Evolutionary conservation across 2,329 filamentous ascomycete species (phyloP).

Genomic region (Cordyceps javanica): DNA sequence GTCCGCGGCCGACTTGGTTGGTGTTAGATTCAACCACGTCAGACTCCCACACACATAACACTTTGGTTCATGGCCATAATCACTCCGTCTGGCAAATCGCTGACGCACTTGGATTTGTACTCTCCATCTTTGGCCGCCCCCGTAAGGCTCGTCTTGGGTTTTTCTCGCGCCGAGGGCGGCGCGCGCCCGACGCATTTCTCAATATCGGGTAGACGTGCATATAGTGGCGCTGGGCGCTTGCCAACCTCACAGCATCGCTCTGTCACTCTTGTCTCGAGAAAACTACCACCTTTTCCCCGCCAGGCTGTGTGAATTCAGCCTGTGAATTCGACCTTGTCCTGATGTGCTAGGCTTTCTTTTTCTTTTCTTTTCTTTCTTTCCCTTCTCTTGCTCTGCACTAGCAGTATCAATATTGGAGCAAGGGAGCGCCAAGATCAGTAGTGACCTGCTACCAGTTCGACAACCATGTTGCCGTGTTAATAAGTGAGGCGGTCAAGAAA

Average conservation of each 20-base stretch:
- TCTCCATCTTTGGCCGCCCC: neutral
- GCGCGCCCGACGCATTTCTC: neutral
- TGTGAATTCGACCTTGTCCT: neutral
- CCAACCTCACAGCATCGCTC: neutral
- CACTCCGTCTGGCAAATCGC: neutral
- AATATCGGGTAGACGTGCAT: constrained; percentile 9
- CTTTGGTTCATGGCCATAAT: neutral
- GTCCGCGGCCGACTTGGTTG: constrained; percentile 5
- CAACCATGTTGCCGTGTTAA: no score
- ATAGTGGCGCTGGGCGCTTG: constrained; percentile 3
- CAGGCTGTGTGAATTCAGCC: neutral
- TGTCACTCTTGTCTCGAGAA: neutral
- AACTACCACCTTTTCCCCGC: neutral
- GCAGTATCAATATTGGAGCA: no score
- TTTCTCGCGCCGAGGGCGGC: constrained; percentile 1
- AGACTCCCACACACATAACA: constrained; percentile 1
- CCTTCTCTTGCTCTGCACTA: no score
- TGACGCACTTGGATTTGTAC: neutral
- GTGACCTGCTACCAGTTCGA: no score
- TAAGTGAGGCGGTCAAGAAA: constrained; percentile 3
- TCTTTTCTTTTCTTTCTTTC: no score
- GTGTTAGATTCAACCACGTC: constrained; percentile 10
- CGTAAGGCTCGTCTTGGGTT: constrained; percentile 7
- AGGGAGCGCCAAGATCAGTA: no score
- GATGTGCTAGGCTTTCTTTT: neutral